These are phyloP conservation scores for Tetrapisispora nanseiensis DNA, from an alignment of 805 yeast species.

Conservation along the genomic window DNA sequence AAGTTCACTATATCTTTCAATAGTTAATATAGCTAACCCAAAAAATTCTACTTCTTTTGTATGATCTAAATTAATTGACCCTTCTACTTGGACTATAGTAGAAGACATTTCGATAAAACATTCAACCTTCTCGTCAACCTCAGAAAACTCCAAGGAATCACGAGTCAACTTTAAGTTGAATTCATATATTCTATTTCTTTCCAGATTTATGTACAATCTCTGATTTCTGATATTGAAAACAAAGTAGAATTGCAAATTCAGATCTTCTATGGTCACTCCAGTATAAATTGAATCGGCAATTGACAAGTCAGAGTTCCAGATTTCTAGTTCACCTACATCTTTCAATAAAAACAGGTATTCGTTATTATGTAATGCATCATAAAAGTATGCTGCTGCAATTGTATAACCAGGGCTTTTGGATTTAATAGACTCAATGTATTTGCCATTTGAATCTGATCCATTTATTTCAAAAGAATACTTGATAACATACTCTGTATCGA, in stretches of 20 bases:
- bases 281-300: conserved; percentile 10
- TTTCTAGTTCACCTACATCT: conserved; percentile 14
- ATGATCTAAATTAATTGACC: conserved; percentile 3
- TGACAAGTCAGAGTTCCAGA: conserved; percentile 5
- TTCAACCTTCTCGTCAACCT: background rate
- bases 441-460: background rate
- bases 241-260: background rate
- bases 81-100: conserved; percentile 7
- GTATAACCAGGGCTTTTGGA: conserved; percentile 10
- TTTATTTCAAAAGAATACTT: background rate
- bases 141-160: conserved; percentile 6
- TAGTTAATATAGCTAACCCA: background rate
- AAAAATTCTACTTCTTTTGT: conserved; percentile 2
- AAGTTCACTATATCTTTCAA: background rate
- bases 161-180: conserved; percentile 5
- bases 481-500: background rate
- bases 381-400: conserved; percentile 9
- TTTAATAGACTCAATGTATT: background rate
- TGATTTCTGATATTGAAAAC: conserved; percentile 9
- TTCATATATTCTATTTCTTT: conserved; percentile 6
- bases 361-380: conserved; percentile 7
- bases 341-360: conserved; percentile 14
- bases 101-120: conserved; percentile 2
- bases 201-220: conserved; percentile 10
- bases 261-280: conserved; percentile 4